Base-by-base conservation (phyloP, 495 filamentous ascomycete species). In the Neurospora sp. region DNA sequence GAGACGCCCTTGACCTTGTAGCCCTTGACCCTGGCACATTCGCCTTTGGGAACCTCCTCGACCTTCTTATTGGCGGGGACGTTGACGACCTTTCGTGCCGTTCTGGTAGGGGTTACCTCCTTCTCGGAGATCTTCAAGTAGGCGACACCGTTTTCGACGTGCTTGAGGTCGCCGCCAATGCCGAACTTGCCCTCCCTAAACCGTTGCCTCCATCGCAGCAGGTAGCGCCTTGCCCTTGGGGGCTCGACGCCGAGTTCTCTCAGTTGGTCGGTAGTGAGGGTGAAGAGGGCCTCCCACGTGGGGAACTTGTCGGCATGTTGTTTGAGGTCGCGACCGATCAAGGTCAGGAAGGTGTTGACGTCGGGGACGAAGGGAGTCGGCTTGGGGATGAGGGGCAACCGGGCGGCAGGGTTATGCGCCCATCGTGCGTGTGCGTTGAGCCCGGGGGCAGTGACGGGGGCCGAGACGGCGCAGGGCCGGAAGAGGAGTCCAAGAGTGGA, bases 291-390 rank as follows among this genome's bases (percentile, higher is more conserved):
- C 35, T 94, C 92, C 96, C 96, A 99, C 39, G 90, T 90, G 5
- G 91, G 88, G 74, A 99, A 91, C 79, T 98, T 93, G 78, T 89
- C 82, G 12, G 90, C 88, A 81, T 98, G 93, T 75, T 92, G 88
- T 70, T 86, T 88, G 75, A 97, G 88, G 75, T 89, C 89, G 72
- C 96, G 96, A 78, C 96, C 96, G 83, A 99, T 99, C 39, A 97
- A 82, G 7, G 87, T 92, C 72, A 99, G 92, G 84, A 99, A 98
- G 69, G 94, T 97, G 72, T 86, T 72, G 70, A 92, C 88, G 78
- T 99, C 91, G 12, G 96, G 96, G 69, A 98, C 89, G 77, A 95
- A 93, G 12, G 92, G 90, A 10, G 91, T 98, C 5, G 93, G 89
- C 10, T 83, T 71, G 3, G 95, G 95, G 68, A 95, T 83, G 31